Conservation (phyloP, 257 asterid species). For the Hygrophila difformis region DNA sequence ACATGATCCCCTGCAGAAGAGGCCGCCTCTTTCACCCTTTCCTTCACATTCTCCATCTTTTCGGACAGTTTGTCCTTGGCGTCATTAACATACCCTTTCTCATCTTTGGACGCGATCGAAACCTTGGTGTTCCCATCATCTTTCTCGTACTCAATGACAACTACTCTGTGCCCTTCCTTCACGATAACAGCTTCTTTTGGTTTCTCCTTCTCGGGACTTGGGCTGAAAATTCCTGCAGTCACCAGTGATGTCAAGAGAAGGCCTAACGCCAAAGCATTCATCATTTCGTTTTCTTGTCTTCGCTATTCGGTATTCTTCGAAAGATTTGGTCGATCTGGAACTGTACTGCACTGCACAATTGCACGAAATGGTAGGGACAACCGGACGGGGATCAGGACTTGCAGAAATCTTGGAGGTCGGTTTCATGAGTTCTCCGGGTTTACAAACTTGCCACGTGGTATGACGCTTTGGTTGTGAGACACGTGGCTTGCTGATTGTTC, state of each 20-base stretch:
- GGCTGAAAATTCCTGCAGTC: slow-evolving; percentile 39
- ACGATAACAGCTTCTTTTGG: slow-evolving; percentile 29
- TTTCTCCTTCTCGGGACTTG: slow-evolving; percentile 25
- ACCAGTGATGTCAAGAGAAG: slow-evolving; percentile 37
- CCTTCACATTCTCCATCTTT: slow-evolving; percentile 8
- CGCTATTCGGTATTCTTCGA: too few relatives aligned
- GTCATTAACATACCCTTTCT: not conserved
- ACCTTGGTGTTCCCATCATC: slow-evolving; percentile 42
- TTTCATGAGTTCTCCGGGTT: slow-evolving; percentile 11
- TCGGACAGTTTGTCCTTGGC: slow-evolving; percentile 16
- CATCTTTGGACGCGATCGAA: slow-evolving; percentile 31
- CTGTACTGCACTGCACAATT: too few relatives aligned
- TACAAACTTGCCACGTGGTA: slow-evolving; percentile 18
- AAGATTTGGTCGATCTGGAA: not conserved
- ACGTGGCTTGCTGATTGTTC: slow-evolving; percentile 31
- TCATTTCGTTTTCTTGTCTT: slow-evolving; percentile 20
- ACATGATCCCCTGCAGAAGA: slow-evolving; percentile 4
- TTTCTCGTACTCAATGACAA: slow-evolving; percentile 46
- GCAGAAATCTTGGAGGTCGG: slow-evolving; percentile 19
- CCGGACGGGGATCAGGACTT: not conserved
- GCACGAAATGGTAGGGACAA: slow-evolving; percentile 7
- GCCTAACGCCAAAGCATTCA: slow-evolving; percentile 40
- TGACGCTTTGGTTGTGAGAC: slow-evolving; percentile 5
- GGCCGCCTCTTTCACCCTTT: not conserved
- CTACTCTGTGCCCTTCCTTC: slow-evolving; percentile 46